These are phyloP conservation scores for Apiotrichum akiyoshidainum DNA, from an alignment of 1,284 basidiomycete genomes.

Conservation along the genomic window DNA sequence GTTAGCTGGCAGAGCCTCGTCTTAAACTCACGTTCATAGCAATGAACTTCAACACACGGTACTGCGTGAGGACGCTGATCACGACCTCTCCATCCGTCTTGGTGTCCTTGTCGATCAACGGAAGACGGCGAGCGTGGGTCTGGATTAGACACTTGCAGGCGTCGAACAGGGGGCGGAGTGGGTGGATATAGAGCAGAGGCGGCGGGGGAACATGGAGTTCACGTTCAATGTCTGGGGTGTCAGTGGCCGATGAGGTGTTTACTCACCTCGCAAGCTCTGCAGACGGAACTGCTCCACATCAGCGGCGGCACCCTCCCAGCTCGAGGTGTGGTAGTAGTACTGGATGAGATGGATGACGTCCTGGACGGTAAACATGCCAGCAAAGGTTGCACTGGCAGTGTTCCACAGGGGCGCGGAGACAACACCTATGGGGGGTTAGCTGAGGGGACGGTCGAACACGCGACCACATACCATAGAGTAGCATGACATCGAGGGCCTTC, in stretches of 20 bases:
- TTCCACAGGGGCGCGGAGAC: slow-evolving; percentile 99
- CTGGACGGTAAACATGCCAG: slow-evolving; percentile 89
- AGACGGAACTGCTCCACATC: slow-evolving; percentile 95
- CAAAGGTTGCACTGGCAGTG: slow-evolving; percentile 81
- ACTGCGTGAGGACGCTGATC: slow-evolving; percentile 93
- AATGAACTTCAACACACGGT: slow-evolving; percentile 96
- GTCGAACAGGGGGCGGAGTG: slow-evolving; percentile 81
- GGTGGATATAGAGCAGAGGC: slow-evolving; percentile 84
- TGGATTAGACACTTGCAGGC: slow-evolving; percentile 87
- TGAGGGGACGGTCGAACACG: background rate
- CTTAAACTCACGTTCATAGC: slow-evolving; percentile 80
- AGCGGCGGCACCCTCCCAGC: slow-evolving; percentile 80
- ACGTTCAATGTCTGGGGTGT: slow-evolving; percentile 77
- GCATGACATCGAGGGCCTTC: slow-evolving; percentile 82
- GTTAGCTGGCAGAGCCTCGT: background rate
- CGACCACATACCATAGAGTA: slow-evolving; percentile 70
- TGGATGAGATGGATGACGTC: slow-evolving; percentile 97
- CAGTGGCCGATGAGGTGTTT: background rate
- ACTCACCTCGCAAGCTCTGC: slow-evolving; percentile 76
- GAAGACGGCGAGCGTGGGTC: slow-evolving; percentile 91
- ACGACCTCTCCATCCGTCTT: slow-evolving; percentile 95
- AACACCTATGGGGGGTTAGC: slow-evolving; percentile 62
- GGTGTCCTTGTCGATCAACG: slow-evolving; percentile 87
- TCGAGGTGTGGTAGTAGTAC: slow-evolving; percentile 81
- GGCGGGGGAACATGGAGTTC: slow-evolving; percentile 88